Conservation (phyloP, 2,329 filamentous ascomycete genomes). For the Fusarium bulbicola region DNA sequence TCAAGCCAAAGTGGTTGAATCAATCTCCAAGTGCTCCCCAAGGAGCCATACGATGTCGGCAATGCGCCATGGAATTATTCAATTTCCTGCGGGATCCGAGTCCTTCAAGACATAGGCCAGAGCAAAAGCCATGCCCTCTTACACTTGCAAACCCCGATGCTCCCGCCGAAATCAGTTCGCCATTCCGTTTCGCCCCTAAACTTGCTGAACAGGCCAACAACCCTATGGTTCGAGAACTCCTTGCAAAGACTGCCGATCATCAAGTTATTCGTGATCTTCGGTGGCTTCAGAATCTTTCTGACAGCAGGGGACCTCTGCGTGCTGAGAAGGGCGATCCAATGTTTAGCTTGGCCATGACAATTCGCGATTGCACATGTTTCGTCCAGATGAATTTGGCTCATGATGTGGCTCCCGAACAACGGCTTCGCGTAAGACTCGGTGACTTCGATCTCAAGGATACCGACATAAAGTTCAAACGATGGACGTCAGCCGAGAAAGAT, state of each 20-base stretch:
- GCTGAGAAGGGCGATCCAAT: conserved; percentile 53
- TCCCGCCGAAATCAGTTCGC: conserved; percentile 54
- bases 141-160: conserved; percentile 66
- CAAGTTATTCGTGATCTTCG: conserved; percentile 49
- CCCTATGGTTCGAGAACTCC: conserved; percentile 28
- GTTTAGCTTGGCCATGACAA: conserved; percentile 78
- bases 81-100: conserved; percentile 47
- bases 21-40: conserved; percentile 78
- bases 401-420: conserved; percentile 28
- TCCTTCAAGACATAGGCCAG: conserved; percentile 47
- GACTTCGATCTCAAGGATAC: conserved; percentile 82
- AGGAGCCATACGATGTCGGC: conserved; percentile 73
- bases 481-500: conserved; percentile 69
- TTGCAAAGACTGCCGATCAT: conserved; percentile 47
- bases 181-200: conserved; percentile 52
- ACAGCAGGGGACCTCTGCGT: conserved; percentile 55
- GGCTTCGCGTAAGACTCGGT: conserved; percentile 69
- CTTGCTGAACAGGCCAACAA: conserved; percentile 29
- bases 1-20: conserved; percentile 86
- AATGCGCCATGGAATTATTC: conserved; percentile 68
- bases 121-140: conserved; percentile 68
- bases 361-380: conserved; percentile 82
- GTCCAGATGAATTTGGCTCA: conserved; percentile 61
- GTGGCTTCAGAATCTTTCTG: conserved; percentile 52
- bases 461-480: conserved; percentile 72